Base-by-base conservation (phyloP, 2,329 filamentous ascomycete species). In the Rhynchosporium agropyri region DNA sequence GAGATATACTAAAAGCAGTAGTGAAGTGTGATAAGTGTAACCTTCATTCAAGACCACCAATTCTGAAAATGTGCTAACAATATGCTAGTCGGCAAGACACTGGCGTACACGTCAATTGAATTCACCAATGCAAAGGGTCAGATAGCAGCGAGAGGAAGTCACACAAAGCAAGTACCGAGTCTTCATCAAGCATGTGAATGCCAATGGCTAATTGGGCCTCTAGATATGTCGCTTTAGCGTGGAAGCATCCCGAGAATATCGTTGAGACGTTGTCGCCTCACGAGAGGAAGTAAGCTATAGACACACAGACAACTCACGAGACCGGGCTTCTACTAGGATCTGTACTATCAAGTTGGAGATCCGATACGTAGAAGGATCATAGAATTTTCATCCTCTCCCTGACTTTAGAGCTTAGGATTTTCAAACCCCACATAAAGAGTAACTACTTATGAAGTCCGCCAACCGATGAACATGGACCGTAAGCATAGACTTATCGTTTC, bases 11-110 rank as follows among this genome's bases (percentile, higher is more conserved):
- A 60, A 81, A 77, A 28, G 85, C 79, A 3, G 81, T 80, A 0
- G 86, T 86, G 1, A 78, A 78, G 0, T 88, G 85, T 63, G 85
- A 89, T 40, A 87, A 85, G 75, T 87, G 84, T 85, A 75, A 61
- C 66, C 65, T 12, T 5, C 1, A 40, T 20, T 15, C 8, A 13
- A 29, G 4, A 29, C 36, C 42, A 4, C 33, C 5, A 36, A 9
- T n/a, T 28, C 20, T 4, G 2, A 20, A 46, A 28, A 6, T 26
- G 13, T 36, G 13, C 36, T 61, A 15, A 66, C 40, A 26, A 5
- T 3, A 13, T n/a, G 15, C 5, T 58, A 87, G 84, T 89, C 67
- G 86, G 86, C n/a, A 86, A 83, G 67, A 88, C 82, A 0, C 74
- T 89, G 4, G 86, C 86, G 5, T 89, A 80, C 67, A 89, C 86